A percentile compares a stretch with the other conserved stretches of the same genome.
These are phyloP conservation scores for Gypsophila paniculata DNA, from an alignment of 179 eudicot genomes.

Conservation along the genomic window DNA sequence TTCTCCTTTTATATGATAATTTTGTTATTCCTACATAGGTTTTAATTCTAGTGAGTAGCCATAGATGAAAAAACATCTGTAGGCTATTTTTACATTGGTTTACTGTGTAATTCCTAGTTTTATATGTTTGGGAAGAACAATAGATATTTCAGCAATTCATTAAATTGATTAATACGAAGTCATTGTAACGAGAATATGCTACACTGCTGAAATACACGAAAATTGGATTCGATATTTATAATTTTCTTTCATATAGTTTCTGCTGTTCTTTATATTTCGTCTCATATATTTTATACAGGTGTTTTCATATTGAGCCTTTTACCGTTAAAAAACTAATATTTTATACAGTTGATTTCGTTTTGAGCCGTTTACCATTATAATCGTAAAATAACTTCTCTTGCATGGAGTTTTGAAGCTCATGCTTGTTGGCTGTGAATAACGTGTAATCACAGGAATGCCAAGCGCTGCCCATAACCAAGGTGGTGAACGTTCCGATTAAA, in stretches of 20 bases:
- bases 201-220: slow-evolving; percentile 22
- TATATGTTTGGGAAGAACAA: slow-evolving; percentile 23
- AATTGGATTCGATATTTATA: slow-evolving; percentile 4
- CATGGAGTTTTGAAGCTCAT: too few relatives aligned
- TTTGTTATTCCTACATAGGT: slow-evolving; percentile 21
- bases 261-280: background rate
- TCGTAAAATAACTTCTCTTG: too few relatives aligned
- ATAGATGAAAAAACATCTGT: slow-evolving; percentile 27
- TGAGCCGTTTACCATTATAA: too few relatives aligned
- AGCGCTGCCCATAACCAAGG: too few relatives aligned
- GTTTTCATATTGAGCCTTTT: too few relatives aligned
- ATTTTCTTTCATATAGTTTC: background rate
- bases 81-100: slow-evolving; percentile 27
- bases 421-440: too few relatives aligned
- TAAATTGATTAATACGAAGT: slow-evolving; percentile 13
- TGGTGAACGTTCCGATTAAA: too few relatives aligned
- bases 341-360: too few relatives aligned
- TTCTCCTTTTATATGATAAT: background rate
- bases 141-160: slow-evolving; percentile 32
- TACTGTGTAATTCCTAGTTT: slow-evolving; percentile 18
- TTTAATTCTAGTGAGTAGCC: slow-evolving; percentile 27
- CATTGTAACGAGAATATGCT: slow-evolving; percentile 21
- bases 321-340: too few relatives aligned
- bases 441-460: too few relatives aligned
- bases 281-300: background rate